Evolutionary conservation across 2,329 filamentous ascomycete species (phyloP), one percentile per base, ranked within the genome.

Genomic region (Penicillium fuscoglaucum): DNA sequence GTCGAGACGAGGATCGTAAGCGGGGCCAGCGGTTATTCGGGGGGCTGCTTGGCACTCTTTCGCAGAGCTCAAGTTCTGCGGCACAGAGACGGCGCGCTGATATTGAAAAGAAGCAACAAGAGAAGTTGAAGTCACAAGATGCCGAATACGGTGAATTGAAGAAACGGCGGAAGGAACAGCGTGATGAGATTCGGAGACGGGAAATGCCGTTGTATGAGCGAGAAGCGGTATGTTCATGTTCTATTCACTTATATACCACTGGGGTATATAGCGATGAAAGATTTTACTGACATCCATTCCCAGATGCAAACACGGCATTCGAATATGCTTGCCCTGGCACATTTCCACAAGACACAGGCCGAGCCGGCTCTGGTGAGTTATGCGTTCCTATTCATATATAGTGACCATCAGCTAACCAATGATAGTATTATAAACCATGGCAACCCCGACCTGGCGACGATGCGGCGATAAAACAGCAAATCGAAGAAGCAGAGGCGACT

Each of bases 21-120:
- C 88, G 93, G 39, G 90, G 90, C 24, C 89, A 90, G 74, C 85
- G 93, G 53, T 81, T 98, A 60, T 97, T 97, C 71, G 93, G 93
- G 61, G 90, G 88, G 37, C 78, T 96, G 57, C 80, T 95, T 59
- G 90, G 83, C 72, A 91, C 89, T 39, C 82, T 96, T 60, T 91
- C 88, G 74, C 90, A 93, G 76, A 87, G 84, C 68, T 83, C 83
- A 70, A 84, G 80, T 72, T 78, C 82, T 78, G 64, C 84, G 81
- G 79, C 86, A 62, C 79, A 89, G 76, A 88, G 84, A 76, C 87
- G 85, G 67, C 87, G 90, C 57, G 84, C 84, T 61, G 92, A 93
- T 73, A 92, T 93, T 73, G 92, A 95, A 78, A 88, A 86, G 75
- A 87, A 88, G 66, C 91, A 93, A 75, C 86, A 90, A 70, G 89